phyloP scores from a whole-genome alignment of 345 rosid species.

The Hypericum androsaemum region DNA sequence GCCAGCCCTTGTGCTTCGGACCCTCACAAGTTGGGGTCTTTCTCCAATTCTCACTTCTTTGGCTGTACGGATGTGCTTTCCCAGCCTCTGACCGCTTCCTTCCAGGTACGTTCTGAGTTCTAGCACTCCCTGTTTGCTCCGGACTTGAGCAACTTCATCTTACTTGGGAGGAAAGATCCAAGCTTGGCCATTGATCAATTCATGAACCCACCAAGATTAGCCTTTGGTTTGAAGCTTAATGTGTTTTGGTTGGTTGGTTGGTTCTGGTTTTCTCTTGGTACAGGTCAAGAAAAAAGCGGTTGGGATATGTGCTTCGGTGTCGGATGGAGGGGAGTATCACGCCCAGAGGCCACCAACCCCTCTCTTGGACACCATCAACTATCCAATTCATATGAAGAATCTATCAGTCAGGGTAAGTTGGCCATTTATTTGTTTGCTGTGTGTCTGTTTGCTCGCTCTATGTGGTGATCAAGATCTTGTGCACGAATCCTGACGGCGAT shows the following conservation, averaged over 20 bases:
- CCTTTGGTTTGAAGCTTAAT: constrained; percentile 3
- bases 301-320: constrained; percentile 59
- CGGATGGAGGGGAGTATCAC: constrained; percentile 62
- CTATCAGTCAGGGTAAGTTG: constrained; percentile 29
- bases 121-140: no score
- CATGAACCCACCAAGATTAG: constrained; percentile 4
- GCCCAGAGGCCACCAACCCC: constrained; percentile 82
- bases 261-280: constrained; percentile 27
- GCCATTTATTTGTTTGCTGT: neutral
- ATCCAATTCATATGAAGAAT: constrained; percentile 94
- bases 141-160: no score
- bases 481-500: neutral
- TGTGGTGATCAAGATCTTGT: constrained; percentile 9
- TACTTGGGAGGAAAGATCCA: neutral
- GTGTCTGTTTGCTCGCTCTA: neutral
- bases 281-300: constrained; percentile 43
- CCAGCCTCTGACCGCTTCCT: constrained; percentile 28
- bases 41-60: constrained; percentile 30
- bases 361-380: constrained; percentile 83
- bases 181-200: neutral
- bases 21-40: constrained; percentile 26
- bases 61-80: constrained; percentile 39
- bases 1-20: constrained; percentile 24
- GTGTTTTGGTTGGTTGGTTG: constrained; percentile 12
- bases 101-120: constrained; percentile 27